phyloP scores from a whole-genome alignment of 352 stramenopile genomes.

The Pelagophyceae sp. region DNA sequence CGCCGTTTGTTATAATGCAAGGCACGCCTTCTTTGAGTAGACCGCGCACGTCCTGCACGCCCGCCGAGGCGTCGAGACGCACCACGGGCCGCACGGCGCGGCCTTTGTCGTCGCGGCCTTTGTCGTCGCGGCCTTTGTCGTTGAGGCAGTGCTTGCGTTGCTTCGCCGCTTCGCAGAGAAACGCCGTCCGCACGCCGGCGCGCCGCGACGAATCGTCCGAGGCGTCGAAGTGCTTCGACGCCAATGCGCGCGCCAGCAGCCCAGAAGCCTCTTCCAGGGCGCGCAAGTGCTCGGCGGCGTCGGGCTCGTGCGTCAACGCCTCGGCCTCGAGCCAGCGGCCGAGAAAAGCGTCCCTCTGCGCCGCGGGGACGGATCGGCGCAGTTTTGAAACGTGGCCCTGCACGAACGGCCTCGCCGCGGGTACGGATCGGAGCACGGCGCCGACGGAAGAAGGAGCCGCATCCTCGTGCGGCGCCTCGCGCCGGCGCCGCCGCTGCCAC shows the following conservation, averaged over 20 bases:
- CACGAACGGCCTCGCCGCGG: neutral
- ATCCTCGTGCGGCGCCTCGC: neutral
- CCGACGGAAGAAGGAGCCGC: neutral
- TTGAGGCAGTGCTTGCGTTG: too few species aligned
- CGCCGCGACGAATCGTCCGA: neutral
- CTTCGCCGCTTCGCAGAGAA: neutral
- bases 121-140: neutral
- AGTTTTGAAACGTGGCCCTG: neutral
- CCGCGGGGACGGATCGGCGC: too few species aligned
- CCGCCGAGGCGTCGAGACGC: neutral
- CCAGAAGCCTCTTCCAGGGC: neutral
- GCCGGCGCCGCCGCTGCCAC: neutral
- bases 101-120: neutral
- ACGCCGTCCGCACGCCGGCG: neutral
- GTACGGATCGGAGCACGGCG: neutral
- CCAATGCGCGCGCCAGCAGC: neutral
- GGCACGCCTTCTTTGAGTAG: neutral
- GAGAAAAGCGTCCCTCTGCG: neutral
- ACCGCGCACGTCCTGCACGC: neutral
- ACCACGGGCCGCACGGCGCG: neutral
- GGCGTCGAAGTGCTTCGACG: neutral
- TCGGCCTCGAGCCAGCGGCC: neutral
- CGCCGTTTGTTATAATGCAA: neutral
- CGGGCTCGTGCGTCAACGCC: neutral
- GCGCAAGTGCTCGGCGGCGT: neutral